These are phyloP conservation scores for Pseudogymnoascus sp. DNA, from an alignment of 2,329 filamentous ascomycete species.

Conservation along the genomic window DNA sequence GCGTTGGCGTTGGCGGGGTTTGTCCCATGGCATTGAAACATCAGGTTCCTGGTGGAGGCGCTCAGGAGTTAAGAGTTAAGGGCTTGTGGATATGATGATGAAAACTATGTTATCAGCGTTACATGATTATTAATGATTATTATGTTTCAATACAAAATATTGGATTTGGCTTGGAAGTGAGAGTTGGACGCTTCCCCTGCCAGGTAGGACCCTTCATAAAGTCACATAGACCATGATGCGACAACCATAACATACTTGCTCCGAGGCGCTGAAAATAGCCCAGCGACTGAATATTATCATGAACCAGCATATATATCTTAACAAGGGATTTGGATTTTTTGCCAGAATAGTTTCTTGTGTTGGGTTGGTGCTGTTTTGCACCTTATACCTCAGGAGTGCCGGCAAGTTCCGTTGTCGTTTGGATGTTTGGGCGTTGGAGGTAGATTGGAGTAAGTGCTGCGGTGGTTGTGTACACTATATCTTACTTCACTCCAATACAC, in stretches of 20 bases:
- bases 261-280: background rate
- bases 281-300: background rate
- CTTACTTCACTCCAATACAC: constrained; percentile 1
- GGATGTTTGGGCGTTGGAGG: constrained; percentile 7
- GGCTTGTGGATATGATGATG: background rate
- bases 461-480: constrained; percentile 1
- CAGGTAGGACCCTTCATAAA: background rate
- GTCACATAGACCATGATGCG: background rate
- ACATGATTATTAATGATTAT: background rate
- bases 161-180: constrained; percentile 52
- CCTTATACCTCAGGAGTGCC: constrained; percentile 46
- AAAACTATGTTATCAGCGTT: background rate
- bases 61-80: background rate
- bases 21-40: background rate
- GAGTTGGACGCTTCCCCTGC: constrained; percentile 29
- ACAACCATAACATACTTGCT: background rate
- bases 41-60: background rate
- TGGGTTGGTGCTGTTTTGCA: constrained; percentile 53
- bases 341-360: background rate
- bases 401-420: constrained; percentile 24
- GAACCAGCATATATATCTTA: background rate
- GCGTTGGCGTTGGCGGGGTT: background rate
- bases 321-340: background rate
- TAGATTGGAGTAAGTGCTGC: background rate
- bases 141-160: background rate